Conservation (phyloP, 2,329 filamentous ascomycete genomes). For the Curvularia eragrostidis region DNA sequence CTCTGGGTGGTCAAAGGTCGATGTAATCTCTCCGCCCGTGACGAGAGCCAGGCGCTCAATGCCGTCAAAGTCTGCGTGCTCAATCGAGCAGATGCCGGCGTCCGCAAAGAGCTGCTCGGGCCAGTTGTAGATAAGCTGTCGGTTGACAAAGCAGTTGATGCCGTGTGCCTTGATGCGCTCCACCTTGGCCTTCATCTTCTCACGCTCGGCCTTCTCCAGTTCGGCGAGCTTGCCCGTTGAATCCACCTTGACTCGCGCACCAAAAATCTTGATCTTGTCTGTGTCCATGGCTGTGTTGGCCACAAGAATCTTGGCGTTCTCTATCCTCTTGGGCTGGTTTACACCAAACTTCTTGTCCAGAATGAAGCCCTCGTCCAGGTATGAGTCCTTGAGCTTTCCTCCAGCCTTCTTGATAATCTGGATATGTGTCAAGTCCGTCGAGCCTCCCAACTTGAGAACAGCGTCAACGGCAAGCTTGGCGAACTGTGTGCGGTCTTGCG, state of each 20-base stretch:
- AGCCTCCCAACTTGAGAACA: slow-evolving; percentile 85
- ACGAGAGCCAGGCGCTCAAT: slow-evolving; percentile 94
- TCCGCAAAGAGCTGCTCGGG: slow-evolving; percentile 98
- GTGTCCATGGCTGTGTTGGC: slow-evolving; percentile 99
- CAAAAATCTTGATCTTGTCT: slow-evolving; percentile 99
- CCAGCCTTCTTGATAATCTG: slow-evolving; percentile 99
- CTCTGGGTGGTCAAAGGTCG: slow-evolving; percentile 97
- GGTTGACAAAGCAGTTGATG: slow-evolving; percentile 99
- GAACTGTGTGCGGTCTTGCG: slow-evolving; percentile 93
- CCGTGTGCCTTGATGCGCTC: slow-evolving; percentile 98
- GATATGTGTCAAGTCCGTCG: slow-evolving; percentile 94
- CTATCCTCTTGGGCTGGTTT: slow-evolving; percentile 95
- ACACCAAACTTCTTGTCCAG: slow-evolving; percentile 99
- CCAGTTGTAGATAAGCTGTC: slow-evolving; percentile 99
- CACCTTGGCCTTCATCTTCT: slow-evolving; percentile 99
- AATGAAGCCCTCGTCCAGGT: slow-evolving; percentile 97
- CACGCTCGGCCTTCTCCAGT: slow-evolving; percentile 94
- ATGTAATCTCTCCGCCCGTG: slow-evolving; percentile 95
- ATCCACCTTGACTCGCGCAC: slow-evolving; percentile 93
- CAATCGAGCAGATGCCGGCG: slow-evolving; percentile 96
- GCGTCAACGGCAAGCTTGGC: slow-evolving; percentile 88
- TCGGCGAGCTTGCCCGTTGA: slow-evolving; percentile 98
- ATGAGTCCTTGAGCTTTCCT: slow-evolving; percentile 96
- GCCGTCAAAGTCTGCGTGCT: slow-evolving; percentile 98
- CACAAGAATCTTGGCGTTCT: slow-evolving; percentile 97